phyloP scores from a whole-genome alignment of 2,329 filamentous ascomycete species.

The Ophiostoma quercus region DNA sequence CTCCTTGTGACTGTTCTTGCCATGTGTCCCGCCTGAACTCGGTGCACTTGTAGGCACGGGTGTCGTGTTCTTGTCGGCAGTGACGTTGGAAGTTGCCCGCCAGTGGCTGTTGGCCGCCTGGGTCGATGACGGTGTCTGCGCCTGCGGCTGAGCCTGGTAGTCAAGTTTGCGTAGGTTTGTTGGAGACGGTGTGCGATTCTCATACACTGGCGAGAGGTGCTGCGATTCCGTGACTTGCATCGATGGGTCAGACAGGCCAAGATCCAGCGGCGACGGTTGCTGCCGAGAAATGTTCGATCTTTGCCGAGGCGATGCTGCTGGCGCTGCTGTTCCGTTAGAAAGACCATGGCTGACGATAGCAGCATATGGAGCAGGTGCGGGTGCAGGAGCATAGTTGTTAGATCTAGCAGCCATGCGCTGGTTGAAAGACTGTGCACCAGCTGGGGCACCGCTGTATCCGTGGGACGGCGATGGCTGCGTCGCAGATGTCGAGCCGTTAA shows the following conservation, averaged over 20 bases:
- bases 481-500: constrained; percentile 42
- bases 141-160: background rate
- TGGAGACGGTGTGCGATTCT: constrained; percentile 66
- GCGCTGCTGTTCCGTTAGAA: constrained; percentile 29
- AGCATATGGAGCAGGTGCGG: constrained; percentile 28
- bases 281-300: constrained; percentile 39
- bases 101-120: background rate
- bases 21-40: background rate
- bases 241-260: constrained; percentile 46
- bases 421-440: constrained; percentile 30
- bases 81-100: background rate
- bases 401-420: constrained; percentile 33
- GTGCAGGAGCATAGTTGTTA: constrained; percentile 25
- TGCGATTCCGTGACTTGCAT: constrained; percentile 38
- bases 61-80: background rate
- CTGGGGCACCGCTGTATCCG: background rate
- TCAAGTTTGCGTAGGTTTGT: constrained; percentile 51
- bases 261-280: constrained; percentile 51
- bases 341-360: constrained; percentile 30
- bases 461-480: constrained; percentile 19
- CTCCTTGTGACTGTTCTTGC: constrained; percentile 23
- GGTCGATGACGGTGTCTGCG: background rate
- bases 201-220: constrained; percentile 67
- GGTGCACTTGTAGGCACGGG: background rate
- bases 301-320: constrained; percentile 34